A percentile compares a stretch with the other conserved stretches of the same genome.
These are phyloP conservation scores for Wallacemonas rigidus DNA, from an alignment of 208 protist species.

Conservation along the genomic window DNA sequence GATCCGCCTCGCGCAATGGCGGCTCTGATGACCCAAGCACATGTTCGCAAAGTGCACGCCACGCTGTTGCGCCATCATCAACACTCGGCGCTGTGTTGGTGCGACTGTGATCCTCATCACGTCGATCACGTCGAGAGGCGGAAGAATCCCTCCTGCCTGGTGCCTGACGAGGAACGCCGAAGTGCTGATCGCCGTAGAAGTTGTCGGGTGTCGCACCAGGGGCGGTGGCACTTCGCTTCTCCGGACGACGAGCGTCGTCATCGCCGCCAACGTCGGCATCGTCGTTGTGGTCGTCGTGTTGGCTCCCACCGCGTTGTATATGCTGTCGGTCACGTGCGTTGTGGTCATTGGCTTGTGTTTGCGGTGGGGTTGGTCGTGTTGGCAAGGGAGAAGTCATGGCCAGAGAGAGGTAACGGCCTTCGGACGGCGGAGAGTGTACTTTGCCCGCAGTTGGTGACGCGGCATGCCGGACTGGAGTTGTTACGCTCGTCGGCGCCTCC, in stretches of 20 bases:
- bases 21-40: not conserved
- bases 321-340: too few relatives aligned
- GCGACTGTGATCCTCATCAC: not conserved
- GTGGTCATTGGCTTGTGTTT: not conserved
- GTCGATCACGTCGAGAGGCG: not conserved
- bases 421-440: constrained; percentile 11
- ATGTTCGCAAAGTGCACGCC: constrained; percentile 2
- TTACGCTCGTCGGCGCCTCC: not conserved
- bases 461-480: not conserved
- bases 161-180: not conserved
- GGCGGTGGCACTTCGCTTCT: constrained; percentile 14
- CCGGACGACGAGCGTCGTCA: not conserved
- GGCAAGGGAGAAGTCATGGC: constrained; percentile 28
- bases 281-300: not conserved
- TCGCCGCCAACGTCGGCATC: not conserved
- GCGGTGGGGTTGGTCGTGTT: not conserved
- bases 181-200: not conserved
- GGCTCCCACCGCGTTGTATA: not conserved
- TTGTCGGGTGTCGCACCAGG: not conserved
- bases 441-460: not conserved
- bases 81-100: not conserved
- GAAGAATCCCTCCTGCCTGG: not conserved
- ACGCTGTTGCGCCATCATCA: not conserved
- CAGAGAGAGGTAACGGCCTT: constrained; percentile 27
- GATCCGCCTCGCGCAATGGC: constrained; percentile 33